Percentiles rank a stretch among this genome's conserved stretches.
phyloP scores from a whole-genome alignment of 2,329 filamentous ascomycete species.

The Raffaelea deltoideospora region DNA sequence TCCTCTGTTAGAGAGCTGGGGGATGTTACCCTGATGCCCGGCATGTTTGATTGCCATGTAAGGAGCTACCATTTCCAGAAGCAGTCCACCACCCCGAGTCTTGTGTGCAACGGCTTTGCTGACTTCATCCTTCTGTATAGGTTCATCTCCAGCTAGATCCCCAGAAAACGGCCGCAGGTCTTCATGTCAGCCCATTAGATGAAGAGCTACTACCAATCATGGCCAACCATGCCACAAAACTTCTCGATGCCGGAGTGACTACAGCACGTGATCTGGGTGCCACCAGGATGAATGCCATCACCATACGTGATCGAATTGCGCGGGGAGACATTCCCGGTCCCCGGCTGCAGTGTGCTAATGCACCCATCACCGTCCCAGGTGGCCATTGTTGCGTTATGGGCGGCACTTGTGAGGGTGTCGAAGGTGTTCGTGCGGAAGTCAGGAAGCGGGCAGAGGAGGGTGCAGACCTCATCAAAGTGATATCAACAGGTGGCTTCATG shows the following conservation, averaged over 20 bases:
- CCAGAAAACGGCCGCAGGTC: background rate
- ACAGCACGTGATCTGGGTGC: conserved; percentile 7
- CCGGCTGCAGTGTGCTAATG: conserved; percentile 7
- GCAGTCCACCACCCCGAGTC: no score
- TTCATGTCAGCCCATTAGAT: background rate
- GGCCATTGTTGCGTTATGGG: conserved; percentile 7
- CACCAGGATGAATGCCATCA: conserved; percentile 1
- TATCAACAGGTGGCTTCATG: conserved; percentile 9
- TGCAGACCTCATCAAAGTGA: conserved; percentile 8
- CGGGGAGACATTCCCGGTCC: conserved; percentile 5
- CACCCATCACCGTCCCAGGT: conserved; percentile 7
- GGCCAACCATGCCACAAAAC: conserved; percentile 4
- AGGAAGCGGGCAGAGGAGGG: conserved; percentile 6
- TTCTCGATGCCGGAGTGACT: conserved; percentile 8
- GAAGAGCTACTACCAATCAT: conserved; percentile 6
- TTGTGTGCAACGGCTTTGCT: no score
- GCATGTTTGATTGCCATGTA: conserved; percentile 9
- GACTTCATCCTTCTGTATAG: no score
- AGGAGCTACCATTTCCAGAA: background rate
- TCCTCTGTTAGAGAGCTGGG: conserved; percentile 3
- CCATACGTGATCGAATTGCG: conserved; percentile 4
- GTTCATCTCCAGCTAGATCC: conserved; percentile 6
- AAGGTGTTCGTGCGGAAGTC: conserved; percentile 6
- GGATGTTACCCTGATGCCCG: conserved; percentile 7
- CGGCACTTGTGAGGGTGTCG: conserved; percentile 4